phyloP scores from a whole-genome alignment of 2,329 filamentous ascomycete genomes.

The Xylariomycetidae sp. region DNA sequence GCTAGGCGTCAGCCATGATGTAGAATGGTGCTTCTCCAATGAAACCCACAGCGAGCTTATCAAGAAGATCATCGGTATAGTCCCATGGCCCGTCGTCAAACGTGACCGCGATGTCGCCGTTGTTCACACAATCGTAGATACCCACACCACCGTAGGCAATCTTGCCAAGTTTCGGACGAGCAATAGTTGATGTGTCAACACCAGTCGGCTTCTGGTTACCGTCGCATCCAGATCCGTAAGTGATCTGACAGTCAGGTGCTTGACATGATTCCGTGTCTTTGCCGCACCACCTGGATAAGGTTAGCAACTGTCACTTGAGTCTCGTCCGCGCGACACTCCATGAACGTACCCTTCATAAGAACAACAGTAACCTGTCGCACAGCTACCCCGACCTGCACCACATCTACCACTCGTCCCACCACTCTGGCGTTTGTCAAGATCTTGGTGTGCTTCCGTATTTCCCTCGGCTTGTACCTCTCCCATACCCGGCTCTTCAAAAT shows the following conservation, averaged over 20 bases:
- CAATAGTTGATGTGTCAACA: slow-evolving; percentile 38
- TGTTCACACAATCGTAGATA: slow-evolving; percentile 44
- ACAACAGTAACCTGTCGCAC: slow-evolving; percentile 25
- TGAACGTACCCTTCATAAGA: slow-evolving; percentile 25
- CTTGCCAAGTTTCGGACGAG: slow-evolving; percentile 40
- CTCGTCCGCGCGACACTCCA: background rate
- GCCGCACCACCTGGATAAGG: slow-evolving; percentile 22
- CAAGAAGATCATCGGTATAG: slow-evolving; percentile 56
- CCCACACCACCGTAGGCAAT: slow-evolving; percentile 42
- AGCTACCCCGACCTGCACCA: slow-evolving; percentile 19
- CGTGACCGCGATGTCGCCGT: slow-evolving; percentile 56
- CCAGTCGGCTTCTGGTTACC: slow-evolving; percentile 41
- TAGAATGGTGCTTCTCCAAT: no score
- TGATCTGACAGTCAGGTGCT: slow-evolving; percentile 30
- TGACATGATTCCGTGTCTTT: slow-evolving; percentile 20
- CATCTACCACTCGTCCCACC: slow-evolving; percentile 19
- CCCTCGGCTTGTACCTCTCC: slow-evolving; percentile 5
- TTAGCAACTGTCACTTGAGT: slow-evolving; percentile 9
- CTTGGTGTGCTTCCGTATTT: background rate
- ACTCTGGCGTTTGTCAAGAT: slow-evolving; percentile 20
- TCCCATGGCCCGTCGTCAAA: slow-evolving; percentile 59
- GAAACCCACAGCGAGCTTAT: slow-evolving; percentile 34
- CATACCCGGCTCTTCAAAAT: slow-evolving; percentile 4
- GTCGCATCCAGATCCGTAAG: slow-evolving; percentile 43
- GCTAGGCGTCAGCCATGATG: slow-evolving; percentile 24